Conservation (phyloP, 192 early-diverging fungal species). For the Gaertneriomyces sp. region DNA sequence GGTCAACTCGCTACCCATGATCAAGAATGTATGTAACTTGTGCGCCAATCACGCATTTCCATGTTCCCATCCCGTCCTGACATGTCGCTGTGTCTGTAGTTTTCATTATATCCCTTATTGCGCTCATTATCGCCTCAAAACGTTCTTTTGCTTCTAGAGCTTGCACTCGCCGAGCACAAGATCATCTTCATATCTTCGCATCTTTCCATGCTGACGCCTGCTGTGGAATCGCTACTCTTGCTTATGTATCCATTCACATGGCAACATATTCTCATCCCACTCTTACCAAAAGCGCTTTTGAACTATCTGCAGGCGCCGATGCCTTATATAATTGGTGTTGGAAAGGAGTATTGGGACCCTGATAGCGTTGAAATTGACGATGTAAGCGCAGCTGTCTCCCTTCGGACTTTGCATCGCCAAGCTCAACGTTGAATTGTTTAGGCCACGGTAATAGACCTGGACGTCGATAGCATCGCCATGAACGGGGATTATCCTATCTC, state of each 20-base stretch:
- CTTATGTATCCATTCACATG: constrained; percentile 71
- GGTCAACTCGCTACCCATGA: constrained; percentile 65
- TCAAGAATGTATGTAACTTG: constrained; percentile 65
- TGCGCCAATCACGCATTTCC: background rate
- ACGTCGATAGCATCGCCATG: constrained; percentile 58
- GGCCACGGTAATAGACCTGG: constrained; percentile 62
- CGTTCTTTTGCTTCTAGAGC: constrained; percentile 69
- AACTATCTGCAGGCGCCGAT: constrained; percentile 69
- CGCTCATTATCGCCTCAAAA: constrained; percentile 59
- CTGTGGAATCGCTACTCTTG: constrained; percentile 58
- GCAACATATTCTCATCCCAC: constrained; percentile 75
- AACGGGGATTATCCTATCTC: constrained; percentile 31
- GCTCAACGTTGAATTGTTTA: constrained; percentile 20
- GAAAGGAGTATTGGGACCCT: constrained; percentile 46
- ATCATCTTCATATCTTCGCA: constrained; percentile 68
- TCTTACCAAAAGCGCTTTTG: constrained; percentile 63
- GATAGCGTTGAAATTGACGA: constrained; percentile 61
- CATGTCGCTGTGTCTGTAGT: constrained; percentile 45
- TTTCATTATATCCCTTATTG: constrained; percentile 73
- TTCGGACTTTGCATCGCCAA: background rate
- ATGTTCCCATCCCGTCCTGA: background rate
- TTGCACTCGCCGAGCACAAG: constrained; percentile 66
- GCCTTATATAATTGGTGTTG: constrained; percentile 73
- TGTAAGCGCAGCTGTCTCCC: constrained; percentile 35
- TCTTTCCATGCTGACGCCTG: constrained; percentile 66